phyloP scores from a whole-genome alignment of 345 rosid species.

The Barbarea vulgaris region DNA sequence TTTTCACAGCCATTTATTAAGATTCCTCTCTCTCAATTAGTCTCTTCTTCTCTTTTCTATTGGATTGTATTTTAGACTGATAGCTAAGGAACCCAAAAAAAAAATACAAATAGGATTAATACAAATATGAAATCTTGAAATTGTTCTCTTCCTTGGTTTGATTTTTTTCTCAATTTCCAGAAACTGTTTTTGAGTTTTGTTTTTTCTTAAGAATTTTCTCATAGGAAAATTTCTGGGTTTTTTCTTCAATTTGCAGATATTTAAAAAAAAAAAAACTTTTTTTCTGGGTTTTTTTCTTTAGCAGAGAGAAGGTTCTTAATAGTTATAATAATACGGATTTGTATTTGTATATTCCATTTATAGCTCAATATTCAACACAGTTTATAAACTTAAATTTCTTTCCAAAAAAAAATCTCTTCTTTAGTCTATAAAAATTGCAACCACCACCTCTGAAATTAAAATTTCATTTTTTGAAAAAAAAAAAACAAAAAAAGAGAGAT shows the following conservation, averaged over 20 bases:
- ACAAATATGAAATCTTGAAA: slow-evolving; percentile 14
- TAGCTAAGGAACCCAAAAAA: slow-evolving; percentile 47
- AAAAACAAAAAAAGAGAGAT: slow-evolving; percentile 37
- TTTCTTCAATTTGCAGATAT: slow-evolving; percentile 39
- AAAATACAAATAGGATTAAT: background rate
- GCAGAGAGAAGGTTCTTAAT: slow-evolving; percentile 39
- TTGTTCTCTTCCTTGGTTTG: slow-evolving; percentile 31
- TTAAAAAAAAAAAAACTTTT: no score
- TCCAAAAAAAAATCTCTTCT: slow-evolving; percentile 20
- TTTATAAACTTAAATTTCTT: slow-evolving; percentile 32
- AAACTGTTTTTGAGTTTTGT: slow-evolving; percentile 6
- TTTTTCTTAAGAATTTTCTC: slow-evolving; percentile 20
- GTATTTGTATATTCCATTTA: slow-evolving; percentile 38
- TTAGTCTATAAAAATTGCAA: slow-evolving; percentile 32
- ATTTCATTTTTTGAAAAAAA: background rate
- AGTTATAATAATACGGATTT: slow-evolving; percentile 1
- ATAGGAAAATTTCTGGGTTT: slow-evolving; percentile 44
- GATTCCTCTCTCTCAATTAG: slow-evolving; percentile 57
- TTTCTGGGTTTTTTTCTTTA: slow-evolving; percentile 47
- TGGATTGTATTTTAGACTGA: slow-evolving; percentile 59
- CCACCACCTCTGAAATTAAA: slow-evolving; percentile 29
- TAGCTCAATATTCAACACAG: slow-evolving; percentile 42
- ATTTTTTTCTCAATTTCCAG: slow-evolving; percentile 26
- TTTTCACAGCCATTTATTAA: slow-evolving; percentile 64
- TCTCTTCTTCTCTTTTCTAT: slow-evolving; percentile 51